A percentile compares a stretch with the other conserved stretches of the same genome.
Conservation (phyloP, 2,329 filamentous ascomycete genomes). For the Diaporthe velutina region DNA sequence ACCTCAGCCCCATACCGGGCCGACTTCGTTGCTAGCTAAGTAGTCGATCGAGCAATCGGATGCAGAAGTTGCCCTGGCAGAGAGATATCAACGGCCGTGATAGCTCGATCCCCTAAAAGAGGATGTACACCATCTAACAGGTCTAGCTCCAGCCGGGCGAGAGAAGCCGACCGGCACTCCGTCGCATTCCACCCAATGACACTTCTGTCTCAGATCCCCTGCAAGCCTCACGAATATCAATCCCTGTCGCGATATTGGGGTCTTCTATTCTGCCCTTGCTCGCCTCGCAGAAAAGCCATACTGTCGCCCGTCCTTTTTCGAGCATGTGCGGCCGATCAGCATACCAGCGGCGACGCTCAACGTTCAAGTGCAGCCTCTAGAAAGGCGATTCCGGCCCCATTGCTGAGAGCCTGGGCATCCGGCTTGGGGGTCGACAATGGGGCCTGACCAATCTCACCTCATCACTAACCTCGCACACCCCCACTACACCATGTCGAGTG, state of each 20-base stretch:
- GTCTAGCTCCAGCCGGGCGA: not conserved
- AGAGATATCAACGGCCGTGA: not conserved
- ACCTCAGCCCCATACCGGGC: slow-evolving; percentile 22
- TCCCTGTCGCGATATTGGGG: slow-evolving; percentile 21
- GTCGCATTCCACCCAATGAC: slow-evolving; percentile 25
- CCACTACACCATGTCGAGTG: slow-evolving; percentile 10
- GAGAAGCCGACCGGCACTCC: not conserved
- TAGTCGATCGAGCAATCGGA: slow-evolving; percentile 9
- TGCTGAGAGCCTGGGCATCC: not conserved
- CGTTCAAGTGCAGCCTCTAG: not conserved
- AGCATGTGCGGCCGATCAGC: not conserved
- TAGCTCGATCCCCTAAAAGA: not conserved
- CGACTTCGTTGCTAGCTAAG: not conserved
- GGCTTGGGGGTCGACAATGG: not conserved
- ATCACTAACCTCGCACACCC: slow-evolving; percentile 24
- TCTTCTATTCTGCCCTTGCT: not conserved
- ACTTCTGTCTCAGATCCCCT: slow-evolving; percentile 7
- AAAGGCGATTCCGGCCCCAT: not conserved
- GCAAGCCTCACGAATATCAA: slow-evolving; percentile 30
- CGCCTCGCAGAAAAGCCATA: not conserved
- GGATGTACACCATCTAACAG: not conserved
- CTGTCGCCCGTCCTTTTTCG: not conserved
- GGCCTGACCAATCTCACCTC: slow-evolving; percentile 26
- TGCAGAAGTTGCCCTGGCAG: slow-evolving; percentile 1
- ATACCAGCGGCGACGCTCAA: not conserved